phyloP scores from a whole-genome alignment of 352 stramenopile species.

The Pythium biforme region DNA sequence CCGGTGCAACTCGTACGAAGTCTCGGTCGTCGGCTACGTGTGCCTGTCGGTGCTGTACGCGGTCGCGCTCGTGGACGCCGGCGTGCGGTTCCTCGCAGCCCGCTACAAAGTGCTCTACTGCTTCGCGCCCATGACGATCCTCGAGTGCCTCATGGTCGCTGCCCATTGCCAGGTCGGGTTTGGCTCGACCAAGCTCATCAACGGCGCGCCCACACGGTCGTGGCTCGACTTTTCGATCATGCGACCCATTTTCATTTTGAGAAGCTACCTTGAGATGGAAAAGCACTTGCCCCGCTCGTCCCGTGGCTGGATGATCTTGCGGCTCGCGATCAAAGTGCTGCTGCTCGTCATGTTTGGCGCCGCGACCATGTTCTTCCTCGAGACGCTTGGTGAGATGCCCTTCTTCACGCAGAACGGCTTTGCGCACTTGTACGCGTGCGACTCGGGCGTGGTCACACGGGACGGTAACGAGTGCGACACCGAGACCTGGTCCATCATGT shows the following conservation, averaged over 20 bases:
- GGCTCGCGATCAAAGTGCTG: conserved; percentile 75
- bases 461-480: conserved; percentile 45
- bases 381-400: conserved; percentile 82
- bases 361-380: conserved; percentile 85
- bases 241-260: conserved; percentile 75
- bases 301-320: conserved; percentile 81
- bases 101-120: conserved; percentile 82
- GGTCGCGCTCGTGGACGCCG: conserved; percentile 58
- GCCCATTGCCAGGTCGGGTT: conserved; percentile 79
- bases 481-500: conserved; percentile 87
- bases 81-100: conserved; percentile 75
- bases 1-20: conserved; percentile 74
- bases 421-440: conserved; percentile 77
- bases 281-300: conserved; percentile 63
- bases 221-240: conserved; percentile 89
- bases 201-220: conserved; percentile 56
- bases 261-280: conserved; percentile 86
- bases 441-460: conserved; percentile 54
- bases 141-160: conserved; percentile 72
- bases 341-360: conserved; percentile 81
- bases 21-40: conserved; percentile 64
- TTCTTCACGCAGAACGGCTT: conserved; percentile 81
- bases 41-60: conserved; percentile 62
- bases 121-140: conserved; percentile 68
- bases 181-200: conserved; percentile 56